Percentiles rank a stretch among this genome's conserved stretches.
phyloP scores from a whole-genome alignment of 1,284 basidiomycete genomes.

The Puccinia triticina region DNA sequence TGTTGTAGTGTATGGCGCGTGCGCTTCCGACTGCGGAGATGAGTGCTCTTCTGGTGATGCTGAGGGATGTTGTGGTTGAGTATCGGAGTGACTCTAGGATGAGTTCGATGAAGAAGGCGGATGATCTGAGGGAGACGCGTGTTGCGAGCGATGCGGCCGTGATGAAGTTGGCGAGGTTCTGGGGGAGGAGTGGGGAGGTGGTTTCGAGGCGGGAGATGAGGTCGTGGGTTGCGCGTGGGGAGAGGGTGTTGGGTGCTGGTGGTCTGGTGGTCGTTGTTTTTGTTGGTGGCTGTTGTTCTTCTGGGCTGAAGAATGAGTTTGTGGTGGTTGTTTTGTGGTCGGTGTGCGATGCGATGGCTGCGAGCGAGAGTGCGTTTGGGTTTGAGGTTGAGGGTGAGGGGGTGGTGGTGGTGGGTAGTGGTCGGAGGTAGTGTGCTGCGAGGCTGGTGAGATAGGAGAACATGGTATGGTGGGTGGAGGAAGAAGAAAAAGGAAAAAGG shows the following conservation, averaged over 20 bases:
- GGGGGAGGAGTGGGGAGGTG: constrained; percentile 60
- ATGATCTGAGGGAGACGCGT: constrained; percentile 60
- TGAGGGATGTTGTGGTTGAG: constrained; percentile 57
- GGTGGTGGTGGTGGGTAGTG: not conserved
- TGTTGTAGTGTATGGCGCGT: constrained; percentile 60
- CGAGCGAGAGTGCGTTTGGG: not conserved
- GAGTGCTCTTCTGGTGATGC: constrained; percentile 60
- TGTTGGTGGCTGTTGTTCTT: not conserved
- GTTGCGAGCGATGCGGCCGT: constrained; percentile 61
- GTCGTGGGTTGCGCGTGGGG: constrained; percentile 24
- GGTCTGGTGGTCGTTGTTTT: not conserved
- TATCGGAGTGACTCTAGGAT: constrained; percentile 60
- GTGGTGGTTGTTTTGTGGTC: not conserved
- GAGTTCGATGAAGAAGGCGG: constrained; percentile 62
- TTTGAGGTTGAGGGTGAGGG: not conserved
- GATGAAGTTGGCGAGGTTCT: constrained; percentile 61
- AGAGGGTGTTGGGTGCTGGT: not conserved
- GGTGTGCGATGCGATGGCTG: not conserved
- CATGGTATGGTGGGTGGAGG: not conserved
- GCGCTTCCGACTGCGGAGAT: constrained; percentile 62
- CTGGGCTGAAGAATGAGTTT: not conserved
- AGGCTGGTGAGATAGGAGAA: not conserved
- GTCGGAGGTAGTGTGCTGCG: not conserved
- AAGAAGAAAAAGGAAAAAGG: not conserved
- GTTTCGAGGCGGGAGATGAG: constrained; percentile 36